phyloP scores from a whole-genome alignment of 352 stramenopile genomes.

The Phytophthora kernoviae region DNA sequence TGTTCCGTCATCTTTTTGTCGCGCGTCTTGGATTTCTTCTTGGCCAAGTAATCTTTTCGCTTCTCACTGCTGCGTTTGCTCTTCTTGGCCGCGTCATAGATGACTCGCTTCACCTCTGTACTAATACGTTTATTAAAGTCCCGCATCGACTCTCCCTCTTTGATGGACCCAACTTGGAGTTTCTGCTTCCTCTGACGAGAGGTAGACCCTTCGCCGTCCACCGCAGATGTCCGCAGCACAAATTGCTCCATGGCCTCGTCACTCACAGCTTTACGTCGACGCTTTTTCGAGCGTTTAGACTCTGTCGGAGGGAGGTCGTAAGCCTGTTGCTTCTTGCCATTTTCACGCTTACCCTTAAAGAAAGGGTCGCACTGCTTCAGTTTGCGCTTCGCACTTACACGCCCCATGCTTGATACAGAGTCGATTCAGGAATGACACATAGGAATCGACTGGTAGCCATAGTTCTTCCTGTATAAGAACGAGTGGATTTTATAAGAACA shows the following conservation, averaged over 20 bases:
- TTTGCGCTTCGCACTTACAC: slow-evolving; percentile 79
- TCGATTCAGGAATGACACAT: background rate
- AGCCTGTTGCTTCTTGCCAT: slow-evolving; percentile 72
- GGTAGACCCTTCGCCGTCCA: slow-evolving; percentile 31
- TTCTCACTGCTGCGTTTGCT: slow-evolving; percentile 71
- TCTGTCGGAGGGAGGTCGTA: slow-evolving; percentile 71
- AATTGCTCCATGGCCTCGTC: slow-evolving; percentile 70
- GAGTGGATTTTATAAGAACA: no score
- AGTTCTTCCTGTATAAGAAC: slow-evolving; percentile 28
- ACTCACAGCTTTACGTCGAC: slow-evolving; percentile 65
- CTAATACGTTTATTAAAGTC: slow-evolving; percentile 88
- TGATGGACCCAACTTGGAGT: slow-evolving; percentile 63
- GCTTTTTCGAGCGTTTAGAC: slow-evolving; percentile 85
- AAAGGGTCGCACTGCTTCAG: slow-evolving; percentile 88
- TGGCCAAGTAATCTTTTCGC: slow-evolving; percentile 72
- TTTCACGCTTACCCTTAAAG: slow-evolving; percentile 81
- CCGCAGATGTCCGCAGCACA: slow-evolving; percentile 55
- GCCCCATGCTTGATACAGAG: slow-evolving; percentile 52
- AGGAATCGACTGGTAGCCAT: slow-evolving; percentile 27
- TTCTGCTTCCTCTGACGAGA: slow-evolving; percentile 49
- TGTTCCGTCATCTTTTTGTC: slow-evolving; percentile 83
- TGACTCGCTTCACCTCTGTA: slow-evolving; percentile 81
- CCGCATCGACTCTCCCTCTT: slow-evolving; percentile 76
- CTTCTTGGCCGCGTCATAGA: slow-evolving; percentile 87
- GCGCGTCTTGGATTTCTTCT: slow-evolving; percentile 81